Base-by-base conservation (phyloP, 768 basidiomycete species). In the Lactarius hengduanensis region DNA sequence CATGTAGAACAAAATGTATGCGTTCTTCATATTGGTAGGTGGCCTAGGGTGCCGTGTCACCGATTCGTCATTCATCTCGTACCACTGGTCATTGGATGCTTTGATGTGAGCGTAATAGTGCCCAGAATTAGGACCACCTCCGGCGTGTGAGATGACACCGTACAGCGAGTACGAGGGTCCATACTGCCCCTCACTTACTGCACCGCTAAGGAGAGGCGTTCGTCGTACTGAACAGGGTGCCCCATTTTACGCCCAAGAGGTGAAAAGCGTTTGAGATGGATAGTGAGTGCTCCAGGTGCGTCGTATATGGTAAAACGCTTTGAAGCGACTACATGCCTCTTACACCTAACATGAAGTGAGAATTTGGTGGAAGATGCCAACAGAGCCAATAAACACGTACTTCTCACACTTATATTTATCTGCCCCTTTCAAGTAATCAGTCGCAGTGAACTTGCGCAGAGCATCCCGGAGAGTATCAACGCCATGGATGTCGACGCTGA, bases 321-420 rank as follows among this genome's bases (percentile, higher is more conserved):
- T 72, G 91, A 88, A 3, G 97, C 97, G 63, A 85, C 83, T 62
- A 98, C 95, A 59, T 88, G 84, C 74, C 88, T 91, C 76, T 96
- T 96, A 81, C 97, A 99, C 73, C 96, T 97, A 70, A 3, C 38
- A 45, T 41, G 20, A 62, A 41, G 32, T 16, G 32, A 63, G 4
- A 36, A 59, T 60, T 16, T 59, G 53, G n/a, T 36, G 18, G 26
- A 63, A 57, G 62, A 13, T 18, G 8, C 34, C 28, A 50, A 45
- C 11, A 55, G 54, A 40, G 30, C 53, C 55, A 61, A 8, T 8
- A 58, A 16, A 38, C 43, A 82, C 91, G 72, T 74, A 97, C 94
- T 94, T 98, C 78, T 99, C 97, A 77, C 97, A 99, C 75, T 96
- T 94, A 77, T 99, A 99, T 78, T 96, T 96, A 81, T 99, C 94